Conservation (phyloP, 331 rosid species). For the Dryas integrifolia region DNA sequence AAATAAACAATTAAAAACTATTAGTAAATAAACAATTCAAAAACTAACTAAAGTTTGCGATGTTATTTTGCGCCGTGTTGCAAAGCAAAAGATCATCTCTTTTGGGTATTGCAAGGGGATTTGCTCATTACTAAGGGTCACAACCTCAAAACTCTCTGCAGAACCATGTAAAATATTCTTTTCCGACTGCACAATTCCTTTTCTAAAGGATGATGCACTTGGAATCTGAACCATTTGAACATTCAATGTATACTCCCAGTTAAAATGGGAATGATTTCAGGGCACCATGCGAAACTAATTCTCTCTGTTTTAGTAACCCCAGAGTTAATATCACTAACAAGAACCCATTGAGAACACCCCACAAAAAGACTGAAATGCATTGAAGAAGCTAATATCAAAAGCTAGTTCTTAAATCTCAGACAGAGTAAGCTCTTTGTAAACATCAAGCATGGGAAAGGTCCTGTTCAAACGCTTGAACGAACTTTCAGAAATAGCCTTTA, state of each 20-base stretch:
- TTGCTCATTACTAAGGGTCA: neutral
- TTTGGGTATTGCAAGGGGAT: neutral
- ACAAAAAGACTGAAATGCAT: slow-evolving; percentile 5
- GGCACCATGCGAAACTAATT: neutral
- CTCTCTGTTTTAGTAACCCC: neutral
- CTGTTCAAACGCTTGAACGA: slow-evolving; percentile 55
- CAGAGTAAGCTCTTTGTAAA: slow-evolving; percentile 54
- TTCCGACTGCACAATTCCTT: neutral
- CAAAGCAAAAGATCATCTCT: neutral
- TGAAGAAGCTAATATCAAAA: slow-evolving; percentile 15
- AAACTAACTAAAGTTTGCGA: too few species aligned
- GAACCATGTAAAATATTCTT: neutral
- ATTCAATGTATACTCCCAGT: neutral
- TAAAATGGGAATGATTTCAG: neutral
- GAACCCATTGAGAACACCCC: neutral
- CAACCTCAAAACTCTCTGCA: neutral
- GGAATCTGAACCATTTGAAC: neutral
- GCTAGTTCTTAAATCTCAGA: slow-evolving; percentile 47
- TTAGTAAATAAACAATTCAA: too few species aligned
- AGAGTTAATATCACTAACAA: neutral
- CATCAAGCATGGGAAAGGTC: slow-evolving; percentile 70
- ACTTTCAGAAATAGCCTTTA: slow-evolving; percentile 51
- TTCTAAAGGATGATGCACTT: too few species aligned
- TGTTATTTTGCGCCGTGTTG: too few species aligned
- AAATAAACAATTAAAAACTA: too few species aligned